These are phyloP conservation scores for Umbilicaria muhlenbergii DNA, from an alignment of 495 filamentous ascomycete genomes.

Conservation along the genomic window DNA sequence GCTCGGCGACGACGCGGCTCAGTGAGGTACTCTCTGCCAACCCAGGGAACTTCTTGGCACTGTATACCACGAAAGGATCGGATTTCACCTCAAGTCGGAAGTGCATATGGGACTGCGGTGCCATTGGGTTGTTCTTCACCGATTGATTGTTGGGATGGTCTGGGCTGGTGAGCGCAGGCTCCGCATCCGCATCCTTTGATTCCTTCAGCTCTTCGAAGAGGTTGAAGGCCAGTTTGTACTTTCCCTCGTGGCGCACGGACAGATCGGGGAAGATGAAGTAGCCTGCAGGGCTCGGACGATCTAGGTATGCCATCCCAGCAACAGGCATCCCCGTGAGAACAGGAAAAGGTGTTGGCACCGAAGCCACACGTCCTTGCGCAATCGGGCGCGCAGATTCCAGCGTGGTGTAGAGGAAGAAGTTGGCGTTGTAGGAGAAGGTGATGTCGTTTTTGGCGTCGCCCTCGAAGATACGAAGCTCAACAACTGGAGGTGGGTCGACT, in stretches of 20 bases:
- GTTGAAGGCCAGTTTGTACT: constrained; percentile 77
- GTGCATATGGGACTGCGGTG: constrained; percentile 30
- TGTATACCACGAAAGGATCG: constrained; percentile 74
- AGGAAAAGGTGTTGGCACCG: constrained; percentile 50
- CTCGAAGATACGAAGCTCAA: constrained; percentile 80
- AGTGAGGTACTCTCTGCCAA: constrained; percentile 78
- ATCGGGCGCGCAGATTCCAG: constrained; percentile 77
- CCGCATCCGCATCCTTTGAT: constrained; percentile 43
- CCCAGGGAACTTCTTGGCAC: constrained; percentile 97
- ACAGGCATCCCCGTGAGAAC: constrained; percentile 92
- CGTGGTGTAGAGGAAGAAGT: constrained; percentile 94
- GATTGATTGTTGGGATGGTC: constrained; percentile 12
- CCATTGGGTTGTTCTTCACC: constrained; percentile 16
- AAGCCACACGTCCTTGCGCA: constrained; percentile 60
- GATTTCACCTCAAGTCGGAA: constrained; percentile 89
- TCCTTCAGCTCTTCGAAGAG: constrained; percentile 90
- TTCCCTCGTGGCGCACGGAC: constrained; percentile 90
- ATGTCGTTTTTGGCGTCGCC: constrained; percentile 48
- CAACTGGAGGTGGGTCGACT: constrained; percentile 91
- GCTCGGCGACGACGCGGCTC: constrained; percentile 85
- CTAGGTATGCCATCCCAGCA: constrained; percentile 91
- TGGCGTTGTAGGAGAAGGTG: constrained; percentile 86
- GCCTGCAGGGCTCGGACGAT: constrained; percentile 77
- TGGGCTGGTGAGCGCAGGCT: constrained; percentile 19
- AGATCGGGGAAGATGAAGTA: constrained; percentile 98